phyloP scores from a whole-genome alignment of 768 basidiomycete species.

The Grammothele lineata region DNA sequence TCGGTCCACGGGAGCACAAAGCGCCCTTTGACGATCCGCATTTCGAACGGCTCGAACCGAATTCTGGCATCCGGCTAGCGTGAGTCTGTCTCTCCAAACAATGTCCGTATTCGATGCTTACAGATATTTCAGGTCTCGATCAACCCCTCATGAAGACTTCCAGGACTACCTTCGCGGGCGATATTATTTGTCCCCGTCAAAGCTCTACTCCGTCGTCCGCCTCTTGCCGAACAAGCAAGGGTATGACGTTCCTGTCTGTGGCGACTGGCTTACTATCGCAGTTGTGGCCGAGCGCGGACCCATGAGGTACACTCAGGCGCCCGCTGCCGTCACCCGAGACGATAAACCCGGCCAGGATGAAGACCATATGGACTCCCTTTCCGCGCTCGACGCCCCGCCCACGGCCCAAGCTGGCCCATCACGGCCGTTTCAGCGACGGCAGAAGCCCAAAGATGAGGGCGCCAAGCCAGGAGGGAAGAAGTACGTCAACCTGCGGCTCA shows the following conservation, averaged over 20 bases:
- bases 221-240: conserved; percentile 73
- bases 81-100: conserved; percentile 37
- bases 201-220: conserved; percentile 81
- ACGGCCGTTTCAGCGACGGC: conserved; percentile 24
- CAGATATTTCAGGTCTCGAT: conserved; percentile 54
- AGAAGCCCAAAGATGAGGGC: conserved; percentile 31
- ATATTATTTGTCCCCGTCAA: conserved; percentile 86
- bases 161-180: conserved; percentile 79
- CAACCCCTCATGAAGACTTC: conserved; percentile 68
- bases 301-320: conserved; percentile 66
- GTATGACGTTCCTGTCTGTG: conserved; percentile 87
- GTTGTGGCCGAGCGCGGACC: conserved; percentile 91
- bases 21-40: conserved; percentile 67
- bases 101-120: neutral
- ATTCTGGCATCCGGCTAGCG: conserved; percentile 83
- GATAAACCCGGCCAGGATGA: conserved; percentile 31
- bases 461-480: conserved; percentile 59
- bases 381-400: conserved; percentile 15
- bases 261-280: conserved; percentile 95
- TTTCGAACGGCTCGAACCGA: conserved; percentile 83
- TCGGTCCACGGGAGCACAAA: conserved; percentile 75
- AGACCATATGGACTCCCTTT: conserved; percentile 15
- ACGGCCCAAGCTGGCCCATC: conserved; percentile 6
- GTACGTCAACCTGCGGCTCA: conserved; percentile 82
- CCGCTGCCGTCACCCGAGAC: conserved; percentile 44